Evolutionary conservation across 495 filamentous ascomycete genomes (phyloP).

Genomic region (Talaromyces wortmannii): DNA sequence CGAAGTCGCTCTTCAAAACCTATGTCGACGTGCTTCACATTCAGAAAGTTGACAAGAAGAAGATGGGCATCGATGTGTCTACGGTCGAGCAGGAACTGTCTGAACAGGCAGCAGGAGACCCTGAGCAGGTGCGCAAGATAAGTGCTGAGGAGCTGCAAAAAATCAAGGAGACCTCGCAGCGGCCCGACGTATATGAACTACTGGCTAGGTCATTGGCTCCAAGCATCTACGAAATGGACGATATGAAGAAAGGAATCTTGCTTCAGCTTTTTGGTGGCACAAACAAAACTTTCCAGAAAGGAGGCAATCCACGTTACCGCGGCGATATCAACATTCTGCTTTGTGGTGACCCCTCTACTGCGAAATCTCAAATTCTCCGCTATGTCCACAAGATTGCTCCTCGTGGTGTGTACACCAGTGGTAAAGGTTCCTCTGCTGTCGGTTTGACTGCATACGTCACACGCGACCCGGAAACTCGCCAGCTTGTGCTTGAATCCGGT

Average conservation of each 20-base stretch:
- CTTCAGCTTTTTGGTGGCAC: slow-evolving; percentile 96
- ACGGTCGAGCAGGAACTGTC: slow-evolving; percentile 82
- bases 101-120: slow-evolving; percentile 63
- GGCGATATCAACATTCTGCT: slow-evolving; percentile 97
- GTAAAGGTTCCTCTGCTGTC: slow-evolving; percentile 94
- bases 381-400: slow-evolving; percentile 98
- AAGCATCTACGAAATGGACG: slow-evolving; percentile 96
- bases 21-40: slow-evolving; percentile 94
- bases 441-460: slow-evolving; percentile 98
- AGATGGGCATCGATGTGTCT: slow-evolving; percentile 84
- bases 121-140: slow-evolving; percentile 78
- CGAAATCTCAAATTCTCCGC: slow-evolving; percentile 88
- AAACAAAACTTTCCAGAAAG: slow-evolving; percentile 98
- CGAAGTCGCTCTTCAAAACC: slow-evolving; percentile 95
- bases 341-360: slow-evolving; percentile 92
- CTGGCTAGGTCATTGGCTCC: slow-evolving; percentile 88
- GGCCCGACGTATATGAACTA: slow-evolving; percentile 89
- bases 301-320: slow-evolving; percentile 88
- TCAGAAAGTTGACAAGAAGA: slow-evolving; percentile 91
- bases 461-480: slow-evolving; percentile 87
- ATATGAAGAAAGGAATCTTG: slow-evolving; percentile 96
- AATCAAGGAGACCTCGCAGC: slow-evolving; percentile 73
- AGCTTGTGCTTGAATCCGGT: slow-evolving; percentile 94
- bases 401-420: slow-evolving; percentile 93
- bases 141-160: slow-evolving; percentile 85